Evolutionary conservation across 257 asterid species (phyloP).

Genomic region (Solanum clarkiae): DNA sequence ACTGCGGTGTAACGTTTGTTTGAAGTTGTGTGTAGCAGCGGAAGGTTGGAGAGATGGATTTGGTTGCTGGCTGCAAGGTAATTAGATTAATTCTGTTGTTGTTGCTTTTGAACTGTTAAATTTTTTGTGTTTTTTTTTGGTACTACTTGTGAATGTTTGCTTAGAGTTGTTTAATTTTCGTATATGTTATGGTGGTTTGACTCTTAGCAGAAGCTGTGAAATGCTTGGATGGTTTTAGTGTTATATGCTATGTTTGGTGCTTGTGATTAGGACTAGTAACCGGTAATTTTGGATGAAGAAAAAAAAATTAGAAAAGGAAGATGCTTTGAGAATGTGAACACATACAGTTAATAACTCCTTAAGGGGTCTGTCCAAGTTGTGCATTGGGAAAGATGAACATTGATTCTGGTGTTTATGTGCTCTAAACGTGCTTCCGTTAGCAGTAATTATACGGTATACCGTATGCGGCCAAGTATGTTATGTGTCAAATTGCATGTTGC

Average conservation of each 20-base stretch:
- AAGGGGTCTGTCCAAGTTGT: background rate
- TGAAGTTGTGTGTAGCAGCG: background rate
- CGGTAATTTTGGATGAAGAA: background rate
- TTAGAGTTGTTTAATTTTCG: background rate
- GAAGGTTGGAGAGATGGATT: conserved; percentile 46
- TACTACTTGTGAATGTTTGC: background rate
- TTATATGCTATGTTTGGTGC: background rate
- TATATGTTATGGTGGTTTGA: background rate
- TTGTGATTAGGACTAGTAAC: background rate
- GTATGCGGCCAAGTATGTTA: background rate
- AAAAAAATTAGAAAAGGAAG: background rate
- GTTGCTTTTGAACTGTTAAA: background rate
- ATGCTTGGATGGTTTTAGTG: background rate
- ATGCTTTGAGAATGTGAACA: background rate
- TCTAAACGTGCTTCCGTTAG: background rate
- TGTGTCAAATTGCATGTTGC: background rate
- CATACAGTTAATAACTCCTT: background rate
- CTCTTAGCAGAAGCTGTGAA: background rate
- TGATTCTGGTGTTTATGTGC: background rate
- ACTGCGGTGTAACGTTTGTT: background rate
- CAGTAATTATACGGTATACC: background rate
- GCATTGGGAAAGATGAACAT: background rate
- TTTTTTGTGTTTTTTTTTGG: background rate
- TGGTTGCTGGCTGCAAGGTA: conserved; percentile 77
- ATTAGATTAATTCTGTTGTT: background rate